Percentiles rank a stretch among this genome's conserved stretches.
phyloP scores from a whole-genome alignment of 2,329 filamentous ascomycete genomes.

The Calonectria pauciramosa region DNA sequence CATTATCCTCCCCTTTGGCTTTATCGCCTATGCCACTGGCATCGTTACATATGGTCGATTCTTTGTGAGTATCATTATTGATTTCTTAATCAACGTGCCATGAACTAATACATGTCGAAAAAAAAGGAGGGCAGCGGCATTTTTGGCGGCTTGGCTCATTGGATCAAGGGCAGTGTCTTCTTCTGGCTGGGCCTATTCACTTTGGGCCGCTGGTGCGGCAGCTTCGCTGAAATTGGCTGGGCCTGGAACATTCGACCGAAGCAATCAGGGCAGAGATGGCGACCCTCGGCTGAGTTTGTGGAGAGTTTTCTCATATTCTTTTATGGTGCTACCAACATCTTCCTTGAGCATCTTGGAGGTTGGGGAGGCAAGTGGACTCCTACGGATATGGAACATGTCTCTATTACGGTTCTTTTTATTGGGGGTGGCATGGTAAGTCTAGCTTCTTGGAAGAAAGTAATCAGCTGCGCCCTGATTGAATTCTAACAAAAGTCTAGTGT shows the following conservation, averaged over 20 bases:
- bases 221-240: slow-evolving; percentile 93
- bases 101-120: slow-evolving; percentile 15
- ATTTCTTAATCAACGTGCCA: not conserved
- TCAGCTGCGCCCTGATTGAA: not conserved
- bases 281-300: slow-evolving; percentile 87
- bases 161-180: slow-evolving; percentile 95
- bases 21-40: slow-evolving; percentile 79
- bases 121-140: slow-evolving; percentile 74
- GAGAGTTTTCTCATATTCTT: slow-evolving; percentile 92
- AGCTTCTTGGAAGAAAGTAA: not conserved
- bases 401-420: slow-evolving; percentile 94
- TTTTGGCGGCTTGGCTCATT: slow-evolving; percentile 91
- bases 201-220: slow-evolving; percentile 89
- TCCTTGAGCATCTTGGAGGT: slow-evolving; percentile 87
- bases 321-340: slow-evolving; percentile 91
- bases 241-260: slow-evolving; percentile 90
- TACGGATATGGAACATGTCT: slow-evolving; percentile 90
- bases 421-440: slow-evolving; percentile 85
- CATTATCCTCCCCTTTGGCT: slow-evolving; percentile 82
- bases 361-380: slow-evolving; percentile 80
- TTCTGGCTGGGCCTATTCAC: slow-evolving; percentile 93
- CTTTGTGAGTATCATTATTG: slow-evolving; percentile 73
- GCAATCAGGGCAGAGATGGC: slow-evolving; percentile 70
- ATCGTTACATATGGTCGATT: slow-evolving; percentile 85
- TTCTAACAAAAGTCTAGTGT: slow-evolving; percentile 62